Evolutionary conservation across 2,329 filamentous ascomycete genomes (phyloP), one percentile per base, ranked within the genome.

Genomic region (Sporothrix humicola): DNA sequence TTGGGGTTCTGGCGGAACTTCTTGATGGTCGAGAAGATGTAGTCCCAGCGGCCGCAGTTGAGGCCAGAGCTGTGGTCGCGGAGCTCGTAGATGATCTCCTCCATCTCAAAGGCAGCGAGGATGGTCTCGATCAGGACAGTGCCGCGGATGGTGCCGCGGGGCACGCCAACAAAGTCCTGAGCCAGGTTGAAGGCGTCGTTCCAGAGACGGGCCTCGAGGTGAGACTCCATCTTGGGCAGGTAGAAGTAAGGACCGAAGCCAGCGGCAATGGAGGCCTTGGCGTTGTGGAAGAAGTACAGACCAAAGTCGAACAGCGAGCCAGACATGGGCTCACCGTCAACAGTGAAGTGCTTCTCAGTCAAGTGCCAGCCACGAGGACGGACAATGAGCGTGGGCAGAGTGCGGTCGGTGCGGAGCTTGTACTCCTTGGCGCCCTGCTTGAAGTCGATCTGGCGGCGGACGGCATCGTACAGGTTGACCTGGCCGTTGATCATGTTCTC

Each of bases 11-110:
- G 90, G 81, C 96, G 93, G 92, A 98, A 97, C 84, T 97, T 97
- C 89, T 99, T 99, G 87, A 99, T 98, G 81, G 95, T 94, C 82
- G 92, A 96, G 88, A 99, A 99, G 85, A 99, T 98, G 88, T 99
- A 99, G 82, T 99, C 96, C 96, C 96, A 99, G 78, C 96, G 92
- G 77, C 96, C 96, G 84, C 96, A 98, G 90, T 99, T 99, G 80
- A 99, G 90, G 66, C 96, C 96, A 7, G 95, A 92, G 82, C 92
- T 95, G 87, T 99, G 96, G 81, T 98, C 95, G 75, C 96, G 92
- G 78, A 99, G 91, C 86, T 98, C 96, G 84, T 98, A 99, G 85
- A 99, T 98, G 84, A 99, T 98, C 90, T 99, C 96, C 79, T 99
- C 96, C 96, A 99, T 99, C 88, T 99, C 96, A 80, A 99, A 99